Base-by-base conservation (phyloP, 1,284 basidiomycete genomes). In the Ustilago hordei region DNA sequence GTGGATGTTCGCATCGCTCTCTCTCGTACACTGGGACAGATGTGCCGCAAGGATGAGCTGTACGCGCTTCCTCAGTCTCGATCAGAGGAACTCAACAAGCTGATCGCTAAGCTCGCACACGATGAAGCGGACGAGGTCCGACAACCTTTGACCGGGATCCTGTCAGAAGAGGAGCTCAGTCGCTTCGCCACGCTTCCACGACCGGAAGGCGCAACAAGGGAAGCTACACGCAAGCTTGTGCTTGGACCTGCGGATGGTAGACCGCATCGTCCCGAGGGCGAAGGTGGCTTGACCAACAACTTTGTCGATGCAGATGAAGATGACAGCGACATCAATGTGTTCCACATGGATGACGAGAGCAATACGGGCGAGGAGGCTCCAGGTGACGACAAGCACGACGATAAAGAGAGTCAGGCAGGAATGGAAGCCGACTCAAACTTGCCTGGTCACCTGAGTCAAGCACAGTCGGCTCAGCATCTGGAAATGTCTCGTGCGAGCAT, bases 1-100 rank as follows among this genome's bases (percentile, higher is more conserved):
- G 88, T 94, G 56, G 95, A 95, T 80, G 94, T 98, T 54, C 90
- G 95, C 48, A 93, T 98, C 66, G 92, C 91, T 8, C 89, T 95
- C 1, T 92, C 95, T 13, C 90, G 93, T 52, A 88, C 93, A 36
- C 87, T 91, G 23, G 89, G 90, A 43, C 85, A 87, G 48, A 86
- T 92, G 56, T 89, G 75, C 43, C 61, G 71, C 52, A 67, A 65
- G 38, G 72, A 84, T 64, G 75, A 78, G 78, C 80, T 86, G 17
- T 86, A 85, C 61, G 81, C 82, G 9, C 67, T 78, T 36, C 63
- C 80, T 0, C 75, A 83, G 36, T 79, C 79, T n/a, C 50, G 76
- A 8, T 69, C 69, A 0, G 52, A 74, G 3, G 65, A 69, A 5
- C 68, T 86, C 13, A 64, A 70, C 35, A 77, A 63, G 23, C 63